Conservation (phyloP, 352 stramenopile species). For the Phytophthora brassicae region DNA sequence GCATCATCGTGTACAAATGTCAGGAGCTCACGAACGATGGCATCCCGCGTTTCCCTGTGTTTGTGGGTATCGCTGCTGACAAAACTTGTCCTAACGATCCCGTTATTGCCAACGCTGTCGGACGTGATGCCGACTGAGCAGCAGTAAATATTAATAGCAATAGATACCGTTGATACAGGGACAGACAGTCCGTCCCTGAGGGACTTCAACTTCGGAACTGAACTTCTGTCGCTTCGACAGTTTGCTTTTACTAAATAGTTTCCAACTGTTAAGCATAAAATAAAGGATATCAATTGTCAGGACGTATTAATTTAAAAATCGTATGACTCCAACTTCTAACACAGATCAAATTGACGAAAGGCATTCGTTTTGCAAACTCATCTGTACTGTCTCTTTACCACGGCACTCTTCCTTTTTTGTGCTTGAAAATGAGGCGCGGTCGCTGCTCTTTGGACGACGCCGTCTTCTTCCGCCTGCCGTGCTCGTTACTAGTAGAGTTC, state of each 20-base stretch:
- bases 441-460: constrained; percentile 1
- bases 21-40: constrained; percentile 73
- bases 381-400: constrained; percentile 3
- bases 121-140: constrained; percentile 8
- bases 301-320: no score
- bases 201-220: constrained; percentile 20
- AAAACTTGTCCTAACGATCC: constrained; percentile 54
- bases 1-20: constrained; percentile 82
- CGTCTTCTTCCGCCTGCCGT: constrained; percentile 44
- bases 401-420: constrained; percentile 7
- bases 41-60: constrained; percentile 76
- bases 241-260: no score
- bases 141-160: no score
- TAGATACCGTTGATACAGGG: neutral
- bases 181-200: no score
- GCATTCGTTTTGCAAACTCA: neutral
- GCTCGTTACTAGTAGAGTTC: constrained; percentile 45
- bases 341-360: no score
- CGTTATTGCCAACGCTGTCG: constrained; percentile 42
- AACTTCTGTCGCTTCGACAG: constrained; percentile 1
- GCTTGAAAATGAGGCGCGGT: constrained; percentile 23
- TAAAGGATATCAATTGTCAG: no score
- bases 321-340: no score
- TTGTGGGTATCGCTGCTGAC: constrained; percentile 57
- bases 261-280: neutral